Percentiles rank a stretch among this genome's conserved stretches.
These are phyloP conservation scores for Kandelia obovata DNA, from an alignment of 345 rosid species.

Conservation along the genomic window DNA sequence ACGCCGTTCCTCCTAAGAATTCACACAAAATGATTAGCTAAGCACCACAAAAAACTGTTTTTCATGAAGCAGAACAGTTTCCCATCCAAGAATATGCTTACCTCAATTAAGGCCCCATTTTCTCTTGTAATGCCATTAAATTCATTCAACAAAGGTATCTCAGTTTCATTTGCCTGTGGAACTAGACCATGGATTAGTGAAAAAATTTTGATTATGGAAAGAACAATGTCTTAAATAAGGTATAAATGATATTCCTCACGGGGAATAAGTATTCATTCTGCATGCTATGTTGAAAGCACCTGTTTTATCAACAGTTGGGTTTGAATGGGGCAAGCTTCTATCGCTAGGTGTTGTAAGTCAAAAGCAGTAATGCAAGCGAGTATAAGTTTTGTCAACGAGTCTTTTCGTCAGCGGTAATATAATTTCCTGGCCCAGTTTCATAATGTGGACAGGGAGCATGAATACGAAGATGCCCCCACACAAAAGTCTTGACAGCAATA, in stretches of 20 bases:
- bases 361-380: too few species aligned
- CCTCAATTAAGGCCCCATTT: slow-evolving; percentile 66
- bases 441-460: too few species aligned
- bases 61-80: not conserved
- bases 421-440: too few species aligned
- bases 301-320: too few species aligned
- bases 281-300: not conserved
- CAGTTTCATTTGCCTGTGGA: slow-evolving; percentile 84
- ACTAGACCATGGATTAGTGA: slow-evolving; percentile 4
- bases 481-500: too few species aligned
- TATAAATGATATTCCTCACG: too few species aligned
- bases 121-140: slow-evolving; percentile 46
- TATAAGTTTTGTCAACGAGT: too few species aligned
- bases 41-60: slow-evolving; percentile 4
- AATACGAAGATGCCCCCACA: too few species aligned
- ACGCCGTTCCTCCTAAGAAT: slow-evolving; percentile 81
- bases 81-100: slow-evolving; percentile 22
- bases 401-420: too few species aligned
- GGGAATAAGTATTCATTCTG: too few species aligned
- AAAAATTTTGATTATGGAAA: not conserved
- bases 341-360: too few species aligned
- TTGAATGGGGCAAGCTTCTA: too few species aligned
- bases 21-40: slow-evolving; percentile 17
- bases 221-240: not conserved
- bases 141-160: slow-evolving; percentile 84